Evolutionary conservation across 305 asterid genomes (phyloP), one percentile per base, ranked within the genome.

Genomic region (Striga hermonthica): DNA sequence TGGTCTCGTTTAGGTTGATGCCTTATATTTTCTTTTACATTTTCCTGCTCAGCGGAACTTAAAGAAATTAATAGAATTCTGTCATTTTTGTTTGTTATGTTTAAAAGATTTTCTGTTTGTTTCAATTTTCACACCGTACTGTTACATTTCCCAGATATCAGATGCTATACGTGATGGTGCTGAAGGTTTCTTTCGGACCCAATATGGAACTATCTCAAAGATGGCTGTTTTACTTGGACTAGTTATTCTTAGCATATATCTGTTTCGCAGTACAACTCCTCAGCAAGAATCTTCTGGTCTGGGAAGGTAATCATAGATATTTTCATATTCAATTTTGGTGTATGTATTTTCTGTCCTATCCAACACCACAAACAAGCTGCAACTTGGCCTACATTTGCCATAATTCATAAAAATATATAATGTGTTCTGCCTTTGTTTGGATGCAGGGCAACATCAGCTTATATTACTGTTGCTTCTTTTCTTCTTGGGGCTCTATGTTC

Each of bases 101-200:
- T 59, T 59, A 45, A 61, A 61, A 48, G 57, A 43, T 57, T 37
- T 57, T 8, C 43, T 69, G 67, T 40, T 74, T 7, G 38, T 47
- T 65, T 70, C 62, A 31, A 61, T 60, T 22, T 63, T 59, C 56
- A 84, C 73, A 84, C 67, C 76, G 70, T 77, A 66, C 67, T 66
- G 39, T 74, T 65, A 49, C 73, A 67, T 78, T 62, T 82, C 68
- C 79, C 77, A 94, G 99, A 94, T 94, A 81, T 91, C 99, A 79
- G 99, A 94, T 71, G 98, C 98, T 22, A 94, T 94, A 77, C 99
- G 99, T 64, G 99, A 94, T 79, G 99, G 99, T 66, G 98, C 99
- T 65, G 98, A 94, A 82, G 99, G 99, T 72, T 94, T 81, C 85
- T 88, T 94, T 73, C 85, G 95, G 81, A 91, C 98, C 57, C 99